Base-by-base conservation (phyloP, 352 stramenopile species). In the Phytopythium mirpurense region DNA sequence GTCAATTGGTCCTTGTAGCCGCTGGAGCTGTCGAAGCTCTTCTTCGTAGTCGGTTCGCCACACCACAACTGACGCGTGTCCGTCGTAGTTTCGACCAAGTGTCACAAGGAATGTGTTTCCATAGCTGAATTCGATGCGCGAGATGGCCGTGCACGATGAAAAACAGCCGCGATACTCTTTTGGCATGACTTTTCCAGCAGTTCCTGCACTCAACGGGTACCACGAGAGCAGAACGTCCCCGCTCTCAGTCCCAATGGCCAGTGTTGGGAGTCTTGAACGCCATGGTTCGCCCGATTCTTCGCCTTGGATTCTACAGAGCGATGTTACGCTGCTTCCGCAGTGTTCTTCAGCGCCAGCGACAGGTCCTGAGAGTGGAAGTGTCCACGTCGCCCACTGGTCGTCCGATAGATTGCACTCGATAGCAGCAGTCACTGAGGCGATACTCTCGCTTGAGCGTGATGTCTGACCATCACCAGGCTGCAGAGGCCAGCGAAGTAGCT, bases 11-110 rank as follows among this genome's bases (percentile, higher is more conserved):
- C 35, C 61, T 18, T 57, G 41, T 0, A 56, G 15, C 3, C 66
- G 66, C 42, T 71, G 63, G 9, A 56, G 64, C 38, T 82, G 57
- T 24, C 59, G 67, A 18, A 88, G 14, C 51, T 93, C 83, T 5
- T 88, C 71, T 46, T 88, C 67, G 47, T 83, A 86, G 48, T 93
- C 83, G 0, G 81, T 91, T 32, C 74, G 74, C 86, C 83, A 96
- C 35, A 91, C 55, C 14, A 89, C 44, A 6, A 86, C 54, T 19
- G 79, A 63, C 4, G 59, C 60, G 3, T 77, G 66, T 0, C 63
- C 65, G 19, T 56, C 69, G 1, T 54, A 51, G 52, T 73, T 70
- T 5, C 54, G 55, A 24, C 68, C 78, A 1, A 72, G 66, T 4
- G 71, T 82, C 11, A 93, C 63, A 11, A 87, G 59, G 51, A 73